Evolutionary conservation across 805 yeast genomes (phyloP).

Genomic region (Candida parachauliodes): DNA sequence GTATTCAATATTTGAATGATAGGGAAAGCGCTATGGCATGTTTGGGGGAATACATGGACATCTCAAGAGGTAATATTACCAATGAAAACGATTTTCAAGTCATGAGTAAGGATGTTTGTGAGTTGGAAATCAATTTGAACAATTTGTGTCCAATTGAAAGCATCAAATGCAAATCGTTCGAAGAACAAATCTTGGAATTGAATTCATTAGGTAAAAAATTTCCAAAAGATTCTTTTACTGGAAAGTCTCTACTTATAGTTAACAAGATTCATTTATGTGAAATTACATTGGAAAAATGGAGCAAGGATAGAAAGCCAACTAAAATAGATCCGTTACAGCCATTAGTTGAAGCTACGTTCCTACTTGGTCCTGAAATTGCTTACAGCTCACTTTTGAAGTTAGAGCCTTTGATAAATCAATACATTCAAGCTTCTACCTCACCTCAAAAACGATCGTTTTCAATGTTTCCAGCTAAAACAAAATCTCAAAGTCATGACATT

Average conservation of each 20-base stretch:
- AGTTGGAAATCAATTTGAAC: constrained; percentile 1
- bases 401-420: constrained; percentile 6
- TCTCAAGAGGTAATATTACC: background rate
- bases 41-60: constrained; percentile 8
- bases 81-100: background rate
- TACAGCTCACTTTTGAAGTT: constrained; percentile 1
- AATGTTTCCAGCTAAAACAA: background rate
- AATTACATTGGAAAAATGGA: constrained; percentile 1
- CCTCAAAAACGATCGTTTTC: background rate
- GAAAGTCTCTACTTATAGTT: constrained; percentile 3
- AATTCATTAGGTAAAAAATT: background rate
- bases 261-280: background rate
- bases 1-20: background rate
- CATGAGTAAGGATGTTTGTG: constrained; percentile 2
- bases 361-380: constrained; percentile 5
- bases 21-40: constrained; percentile 4
- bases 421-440: background rate
- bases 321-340: constrained; percentile 1
- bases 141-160: background rate
- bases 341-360: constrained; percentile 5
- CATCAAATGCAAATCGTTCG: constrained; percentile 2
- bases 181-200: constrained; percentile 3
- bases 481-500: background rate
- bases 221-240: constrained; percentile 2
- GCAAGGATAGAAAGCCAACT: background rate